Evolutionary conservation across 371 early-diverging fungal species (phyloP), one percentile per base, ranked within the genome.

Genomic region (Circinella umbellata): DNA sequence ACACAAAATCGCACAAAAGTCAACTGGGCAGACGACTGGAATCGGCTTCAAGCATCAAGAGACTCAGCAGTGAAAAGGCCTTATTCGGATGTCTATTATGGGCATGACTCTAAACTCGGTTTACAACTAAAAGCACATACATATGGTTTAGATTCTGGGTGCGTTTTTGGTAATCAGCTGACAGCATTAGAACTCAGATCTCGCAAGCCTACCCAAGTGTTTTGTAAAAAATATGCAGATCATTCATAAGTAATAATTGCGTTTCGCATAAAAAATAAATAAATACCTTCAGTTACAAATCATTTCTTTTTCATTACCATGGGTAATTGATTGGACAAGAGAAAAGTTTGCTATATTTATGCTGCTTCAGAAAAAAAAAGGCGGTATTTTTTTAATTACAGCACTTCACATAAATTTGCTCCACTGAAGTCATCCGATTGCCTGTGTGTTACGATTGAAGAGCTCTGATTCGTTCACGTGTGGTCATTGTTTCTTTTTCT

Each of bases 121-220:
- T 75, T 93, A 47, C 85, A 88, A 46, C 67, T 91, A 4, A 76
- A 85, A 59, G 47, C 72, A 0, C 76, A 78, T 64, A 81, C 90
- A 2, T 81, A 86, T 71, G 92, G 92, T 3, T 47, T 92, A 3
- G 93, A 93, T 66, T 85, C 85, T 3, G 90, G 91, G 3, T 92
- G 92, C 69, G 92, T 91, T 8, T 84, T 89, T 70, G 93, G 92
- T 13, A 70, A 80, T 0, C 64, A 78, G 20, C 63, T 93, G 68
- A 85, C 90, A 6, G 92, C 89, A 0, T 76, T 88, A 10, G 79
- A 81, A 15, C 63, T 82, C 15, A 66, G 60, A 27, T 75, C 78
- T 4, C 64, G 67, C 13, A 51, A 67, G 27, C 27, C 76, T 14
- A 76, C 73, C 4, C 78, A 81, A 63, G 69, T 79, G 8, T 48